phyloP scores from a whole-genome alignment of 495 filamentous ascomycete species.

The Tuber umbilicatum region DNA sequence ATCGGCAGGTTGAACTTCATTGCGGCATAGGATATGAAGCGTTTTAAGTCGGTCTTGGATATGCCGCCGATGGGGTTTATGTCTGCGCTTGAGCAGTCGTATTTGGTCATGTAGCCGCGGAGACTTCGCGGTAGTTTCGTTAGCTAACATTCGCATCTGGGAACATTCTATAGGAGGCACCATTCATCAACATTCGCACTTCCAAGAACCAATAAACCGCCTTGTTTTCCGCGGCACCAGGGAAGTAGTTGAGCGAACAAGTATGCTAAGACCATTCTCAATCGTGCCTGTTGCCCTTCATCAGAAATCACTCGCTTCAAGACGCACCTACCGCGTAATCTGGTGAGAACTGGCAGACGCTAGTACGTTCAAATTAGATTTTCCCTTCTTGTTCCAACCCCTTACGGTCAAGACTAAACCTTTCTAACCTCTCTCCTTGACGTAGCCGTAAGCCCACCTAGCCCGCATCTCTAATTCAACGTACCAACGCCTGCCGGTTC shows the following conservation, averaged over 20 bases:
- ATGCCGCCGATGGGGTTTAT: conserved; percentile 69
- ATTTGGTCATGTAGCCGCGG: conserved; percentile 68
- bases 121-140: conserved; percentile 41
- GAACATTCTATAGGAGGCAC: conserved; percentile 6
- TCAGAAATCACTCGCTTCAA: conserved; percentile 28
- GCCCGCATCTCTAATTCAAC: too few species aligned
- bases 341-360: too few species aligned
- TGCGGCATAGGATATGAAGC: conserved; percentile 64
- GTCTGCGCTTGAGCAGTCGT: conserved; percentile 57
- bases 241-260: conserved; percentile 63
- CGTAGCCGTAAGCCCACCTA: too few species aligned
- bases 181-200: conserved; percentile 53
- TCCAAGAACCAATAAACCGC: conserved; percentile 59
- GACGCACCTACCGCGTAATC: too few species aligned
- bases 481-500: too few species aligned
- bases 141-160: conserved; percentile 20
- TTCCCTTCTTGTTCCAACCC: too few species aligned
- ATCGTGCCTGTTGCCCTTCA: conserved; percentile 49
- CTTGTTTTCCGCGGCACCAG: conserved; percentile 49
- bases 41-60: conserved; percentile 66
- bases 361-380: too few species aligned
- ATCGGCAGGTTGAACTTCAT: conserved; percentile 62
- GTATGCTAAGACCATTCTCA: conserved; percentile 77
- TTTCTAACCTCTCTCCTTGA: too few species aligned
- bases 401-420: too few species aligned